Evolutionary conservation across 129 eudicot species (phyloP).

Genomic region (Lonicera japonica): DNA sequence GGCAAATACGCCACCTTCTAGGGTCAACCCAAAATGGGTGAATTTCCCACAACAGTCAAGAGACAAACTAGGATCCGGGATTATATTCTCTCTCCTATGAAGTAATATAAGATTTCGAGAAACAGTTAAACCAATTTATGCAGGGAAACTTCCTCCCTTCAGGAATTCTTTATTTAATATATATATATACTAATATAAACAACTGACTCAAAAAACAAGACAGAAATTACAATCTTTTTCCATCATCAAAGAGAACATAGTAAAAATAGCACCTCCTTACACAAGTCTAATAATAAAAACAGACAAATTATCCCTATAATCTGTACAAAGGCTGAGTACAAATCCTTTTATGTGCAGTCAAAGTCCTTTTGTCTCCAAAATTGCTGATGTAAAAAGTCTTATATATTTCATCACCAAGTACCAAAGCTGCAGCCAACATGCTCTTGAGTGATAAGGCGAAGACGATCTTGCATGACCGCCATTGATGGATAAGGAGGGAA

Average conservation of each 20-base stretch:
- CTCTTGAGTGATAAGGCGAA: constrained; percentile 58
- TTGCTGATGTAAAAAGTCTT: neutral
- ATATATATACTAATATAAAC: constrained; percentile 29
- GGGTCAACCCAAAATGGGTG: too few species aligned
- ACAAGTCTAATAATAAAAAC: constrained; percentile 6
- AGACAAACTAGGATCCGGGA: too few species aligned
- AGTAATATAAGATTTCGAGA: too few species aligned
- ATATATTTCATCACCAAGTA: constrained; percentile 49
- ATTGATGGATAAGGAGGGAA: constrained; percentile 67
- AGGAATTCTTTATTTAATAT: constrained; percentile 17
- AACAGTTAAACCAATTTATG: too few species aligned
- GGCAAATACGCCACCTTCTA: too few species aligned
- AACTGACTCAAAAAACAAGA: constrained; percentile 13
- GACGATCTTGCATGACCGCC: constrained; percentile 50
- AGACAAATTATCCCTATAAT: constrained; percentile 7
- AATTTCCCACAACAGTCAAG: too few species aligned
- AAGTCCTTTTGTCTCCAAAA: neutral
- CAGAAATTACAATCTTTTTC: constrained; percentile 14
- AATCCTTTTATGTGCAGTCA: constrained; percentile 23
- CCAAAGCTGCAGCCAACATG: constrained; percentile 94
- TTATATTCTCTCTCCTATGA: too few species aligned
- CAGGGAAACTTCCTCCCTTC: neutral
- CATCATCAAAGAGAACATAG: constrained; percentile 6
- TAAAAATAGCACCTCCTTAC: constrained; percentile 11
- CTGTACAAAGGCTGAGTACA: constrained; percentile 16